Base-by-base conservation (phyloP, 2,329 filamentous ascomycete genomes). In the Fusarium poae region DNA sequence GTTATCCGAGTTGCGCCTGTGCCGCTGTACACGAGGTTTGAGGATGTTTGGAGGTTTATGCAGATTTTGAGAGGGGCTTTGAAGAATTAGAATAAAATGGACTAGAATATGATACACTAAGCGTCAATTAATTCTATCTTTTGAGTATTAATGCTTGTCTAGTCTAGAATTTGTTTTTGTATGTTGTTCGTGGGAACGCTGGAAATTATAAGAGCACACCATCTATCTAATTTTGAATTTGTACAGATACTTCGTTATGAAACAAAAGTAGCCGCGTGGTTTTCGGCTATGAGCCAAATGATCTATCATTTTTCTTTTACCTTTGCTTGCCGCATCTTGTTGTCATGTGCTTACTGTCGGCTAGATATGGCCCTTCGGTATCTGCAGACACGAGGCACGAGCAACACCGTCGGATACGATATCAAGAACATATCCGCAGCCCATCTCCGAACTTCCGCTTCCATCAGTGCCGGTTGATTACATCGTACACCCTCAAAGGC, bases 1-100 rank as follows among this genome's bases (percentile, higher is more conserved):
- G 94, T 97, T 18, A 90, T 97, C 51, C 84, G 94, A 3, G 89
- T 97, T 2, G 93, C 94, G 3, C 94, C 94, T 2, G 91, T 92
- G 42, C 93, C 94, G 11, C 78, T 97, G 70, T 97, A 97, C 79
- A 95, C 95, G 74, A 88, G 86, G 0, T 97, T 92, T 76, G 83
- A 84, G 62, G 94, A 97, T 72, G 89, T 94, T 9, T 84, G 79
- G 79, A 79, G 71, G 46, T 84, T 83, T 57, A 82, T 85, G 77
- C 77, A 82, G 65, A 76, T 81, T 5, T 53, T 85, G 48, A 72
- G 77, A 37, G 70, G 68, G 2, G 77, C 79, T 9, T 64, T 82
- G 62, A 71, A 70, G 23, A 46, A 75, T 52, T 75, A 69, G 15
- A 37, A 18, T 29, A 37, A 44, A 16, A 46, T 21, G 52, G 35